Conservation (phyloP, 148 eudicot species). For the Rhododendron molle region DNA sequence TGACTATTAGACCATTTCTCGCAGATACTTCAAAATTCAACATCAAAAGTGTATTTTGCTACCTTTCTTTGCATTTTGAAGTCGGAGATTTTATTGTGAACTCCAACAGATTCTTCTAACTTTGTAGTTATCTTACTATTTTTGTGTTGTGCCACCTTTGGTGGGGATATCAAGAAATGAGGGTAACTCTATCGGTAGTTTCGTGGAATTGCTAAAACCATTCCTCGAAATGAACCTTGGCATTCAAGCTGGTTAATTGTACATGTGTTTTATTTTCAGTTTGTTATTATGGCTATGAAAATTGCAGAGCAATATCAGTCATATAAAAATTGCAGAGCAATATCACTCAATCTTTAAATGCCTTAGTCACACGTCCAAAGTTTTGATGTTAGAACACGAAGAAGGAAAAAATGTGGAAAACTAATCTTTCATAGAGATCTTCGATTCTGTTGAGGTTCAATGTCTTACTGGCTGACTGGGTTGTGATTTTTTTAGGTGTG, state of each 20-base stretch:
- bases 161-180: constrained; percentile 1
- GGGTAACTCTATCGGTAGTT: not conserved
- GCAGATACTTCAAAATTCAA: not conserved
- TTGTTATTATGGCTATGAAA: not conserved
- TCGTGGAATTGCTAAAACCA: not conserved
- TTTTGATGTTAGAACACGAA: not conserved
- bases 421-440: constrained; percentile 9
- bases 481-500: constrained; percentile 65
- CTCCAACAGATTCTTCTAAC: not conserved
- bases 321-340: not conserved
- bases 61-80: not conserved
- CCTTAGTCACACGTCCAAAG: not conserved
- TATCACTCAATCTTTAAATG: not conserved
- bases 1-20: not conserved
- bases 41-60: not conserved
- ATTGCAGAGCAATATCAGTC: not conserved
- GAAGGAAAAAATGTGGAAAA: constrained; percentile 23
- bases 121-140: not conserved
- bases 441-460: not conserved
- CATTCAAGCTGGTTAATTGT: not conserved
- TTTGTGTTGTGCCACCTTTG: not conserved
- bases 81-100: not conserved
- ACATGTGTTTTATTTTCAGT: not conserved
- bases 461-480: not conserved
- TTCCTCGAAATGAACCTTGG: not conserved